phyloP scores from a whole-genome alignment of 1,284 basidiomycete genomes.

The Fomitopsis palustris region DNA sequence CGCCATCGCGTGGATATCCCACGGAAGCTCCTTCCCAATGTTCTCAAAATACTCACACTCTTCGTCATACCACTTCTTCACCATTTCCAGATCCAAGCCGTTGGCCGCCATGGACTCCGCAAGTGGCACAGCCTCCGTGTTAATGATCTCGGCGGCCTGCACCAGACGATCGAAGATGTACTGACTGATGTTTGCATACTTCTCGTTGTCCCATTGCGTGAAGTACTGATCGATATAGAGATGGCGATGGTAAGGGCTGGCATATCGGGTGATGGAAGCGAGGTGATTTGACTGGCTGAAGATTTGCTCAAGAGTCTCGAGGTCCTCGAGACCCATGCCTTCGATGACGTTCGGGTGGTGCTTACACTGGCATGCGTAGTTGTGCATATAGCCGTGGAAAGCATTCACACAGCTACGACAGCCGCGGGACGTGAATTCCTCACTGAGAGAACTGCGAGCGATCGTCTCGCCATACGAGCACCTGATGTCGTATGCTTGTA shows the following conservation, averaged over 20 bases:
- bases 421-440: conserved; percentile 13
- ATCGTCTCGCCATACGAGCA: conserved; percentile 5
- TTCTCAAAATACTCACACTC: conserved; percentile 14
- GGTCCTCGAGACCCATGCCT: conserved; percentile 26
- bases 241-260: conserved; percentile 19
- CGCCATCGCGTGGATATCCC: conserved; percentile 9
- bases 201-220: conserved; percentile 25
- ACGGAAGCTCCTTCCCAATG: conserved; percentile 13
- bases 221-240: conserved; percentile 25
- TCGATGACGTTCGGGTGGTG: conserved; percentile 21
- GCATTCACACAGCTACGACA: conserved; percentile 5
- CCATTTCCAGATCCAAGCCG: background rate
- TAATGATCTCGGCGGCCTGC: conserved; percentile 14
- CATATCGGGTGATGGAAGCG: conserved; percentile 20
- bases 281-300: conserved; percentile 25
- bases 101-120: conserved; percentile 3
- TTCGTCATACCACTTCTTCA: conserved; percentile 10
- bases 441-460: background rate
- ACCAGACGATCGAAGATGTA: conserved; percentile 19
- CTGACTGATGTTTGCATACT: conserved; percentile 20
- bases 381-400: conserved; percentile 31
- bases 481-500: conserved; percentile 6
- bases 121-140: background rate
- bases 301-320: conserved; percentile 24
- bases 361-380: conserved; percentile 20